A percentile compares a stretch with the other conserved stretches of the same genome.
These are phyloP conservation scores for Globisporangium abappressorium DNA, from an alignment of 352 stramenopile species.

Conservation along the genomic window DNA sequence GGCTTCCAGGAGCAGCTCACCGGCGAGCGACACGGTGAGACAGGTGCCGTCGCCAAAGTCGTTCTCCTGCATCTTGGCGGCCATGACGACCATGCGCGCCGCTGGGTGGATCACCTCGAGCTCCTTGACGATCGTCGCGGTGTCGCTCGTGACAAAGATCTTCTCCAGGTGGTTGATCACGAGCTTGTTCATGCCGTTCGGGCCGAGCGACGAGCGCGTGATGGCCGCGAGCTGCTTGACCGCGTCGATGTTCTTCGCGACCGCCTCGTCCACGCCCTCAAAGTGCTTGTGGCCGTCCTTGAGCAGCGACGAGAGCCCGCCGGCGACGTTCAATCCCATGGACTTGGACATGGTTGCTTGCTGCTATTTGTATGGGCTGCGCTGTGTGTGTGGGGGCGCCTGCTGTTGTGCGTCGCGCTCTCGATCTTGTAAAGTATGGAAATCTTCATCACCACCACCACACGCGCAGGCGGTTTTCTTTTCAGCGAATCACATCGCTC, in stretches of 20 bases:
- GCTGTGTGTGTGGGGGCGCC: neutral
- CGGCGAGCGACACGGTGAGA: constrained; percentile 96
- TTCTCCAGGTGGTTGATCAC: constrained; percentile 99
- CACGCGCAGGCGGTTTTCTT: constrained; percentile 7
- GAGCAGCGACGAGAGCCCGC: constrained; percentile 95
- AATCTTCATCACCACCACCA: constrained; percentile 18
- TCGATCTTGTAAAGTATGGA: constrained; percentile 10
- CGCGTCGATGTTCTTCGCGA: constrained; percentile 98
- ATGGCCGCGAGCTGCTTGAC: constrained; percentile 98
- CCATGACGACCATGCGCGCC: constrained; percentile 98
- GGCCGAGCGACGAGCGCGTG: constrained; percentile 96
- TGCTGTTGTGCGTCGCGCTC: neutral
- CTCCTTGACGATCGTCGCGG: constrained; percentile 99
- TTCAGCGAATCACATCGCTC: neutral
- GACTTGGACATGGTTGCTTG: constrained; percentile 82
- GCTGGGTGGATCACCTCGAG: constrained; percentile 98
- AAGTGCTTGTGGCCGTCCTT: constrained; percentile 98
- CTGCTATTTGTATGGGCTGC: constrained; percentile 1
- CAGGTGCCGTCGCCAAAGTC: constrained; percentile 97
- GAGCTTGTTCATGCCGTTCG: constrained; percentile 99
- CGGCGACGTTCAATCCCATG: constrained; percentile 95
- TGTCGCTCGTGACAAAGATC: constrained; percentile 99
- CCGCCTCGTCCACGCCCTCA: constrained; percentile 93
- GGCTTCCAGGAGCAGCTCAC: constrained; percentile 96
- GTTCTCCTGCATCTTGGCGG: constrained; percentile 98